phyloP scores from a whole-genome alignment of 768 basidiomycete species.

The Russula ochroleuca region DNA sequence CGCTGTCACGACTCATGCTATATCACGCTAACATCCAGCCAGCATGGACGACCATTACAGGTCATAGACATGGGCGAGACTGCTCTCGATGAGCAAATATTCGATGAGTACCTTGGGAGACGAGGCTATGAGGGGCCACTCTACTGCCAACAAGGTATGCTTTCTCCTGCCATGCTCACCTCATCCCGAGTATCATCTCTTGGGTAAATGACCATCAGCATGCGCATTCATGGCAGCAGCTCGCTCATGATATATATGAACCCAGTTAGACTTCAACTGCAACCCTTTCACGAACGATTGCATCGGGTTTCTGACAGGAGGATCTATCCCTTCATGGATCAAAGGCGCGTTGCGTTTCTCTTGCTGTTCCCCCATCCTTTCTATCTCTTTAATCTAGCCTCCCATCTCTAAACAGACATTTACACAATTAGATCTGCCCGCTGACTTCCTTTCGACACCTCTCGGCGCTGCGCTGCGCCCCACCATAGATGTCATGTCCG shows the following conservation, averaged over 20 bases:
- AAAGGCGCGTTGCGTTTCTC: no score
- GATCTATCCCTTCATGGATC: constrained; percentile 75
- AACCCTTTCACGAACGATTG: constrained; percentile 92
- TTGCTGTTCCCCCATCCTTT: no score
- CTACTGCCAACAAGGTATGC: constrained; percentile 83
- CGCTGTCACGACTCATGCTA: not conserved
- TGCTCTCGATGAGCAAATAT: constrained; percentile 76
- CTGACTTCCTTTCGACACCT: constrained; percentile 84
- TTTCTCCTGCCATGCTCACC: constrained; percentile 2
- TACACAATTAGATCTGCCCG: constrained; percentile 54
- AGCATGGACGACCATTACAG: constrained; percentile 78
- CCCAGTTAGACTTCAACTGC: constrained; percentile 76
- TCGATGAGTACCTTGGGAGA: constrained; percentile 76
- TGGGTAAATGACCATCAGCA: constrained; percentile 48
- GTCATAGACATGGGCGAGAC: constrained; percentile 76
- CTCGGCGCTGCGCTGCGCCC: constrained; percentile 84
- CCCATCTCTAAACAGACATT: not conserved
- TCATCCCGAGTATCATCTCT: constrained; percentile 70
- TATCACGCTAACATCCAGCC: not conserved
- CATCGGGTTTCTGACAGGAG: constrained; percentile 81
- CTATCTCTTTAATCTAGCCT: not conserved
- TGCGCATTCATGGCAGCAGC: not conserved
- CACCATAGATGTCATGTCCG: constrained; percentile 88
- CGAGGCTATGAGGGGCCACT: constrained; percentile 73
- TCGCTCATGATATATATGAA: constrained; percentile 2